Evolutionary conservation across 441 rosid species (phyloP).

Genomic region (Pelargonium myrrhifolium): DNA sequence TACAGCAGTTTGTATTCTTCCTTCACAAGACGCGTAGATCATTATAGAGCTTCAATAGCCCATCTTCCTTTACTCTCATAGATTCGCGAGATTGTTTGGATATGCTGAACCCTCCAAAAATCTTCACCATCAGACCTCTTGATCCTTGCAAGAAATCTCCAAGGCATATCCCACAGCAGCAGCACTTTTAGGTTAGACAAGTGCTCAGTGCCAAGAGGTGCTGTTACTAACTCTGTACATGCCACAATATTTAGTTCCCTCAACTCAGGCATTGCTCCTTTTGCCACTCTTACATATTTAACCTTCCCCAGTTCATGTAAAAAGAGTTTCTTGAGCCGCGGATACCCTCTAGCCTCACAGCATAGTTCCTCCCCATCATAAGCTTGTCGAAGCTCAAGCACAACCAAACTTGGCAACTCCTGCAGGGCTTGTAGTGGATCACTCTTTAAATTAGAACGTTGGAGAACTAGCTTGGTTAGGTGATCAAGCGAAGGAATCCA

Average conservation of each 20-base stretch:
- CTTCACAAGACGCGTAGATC: background rate
- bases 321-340: constrained; percentile 7
- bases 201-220: background rate
- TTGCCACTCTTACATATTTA: background rate
- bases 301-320: background rate
- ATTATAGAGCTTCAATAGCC: background rate
- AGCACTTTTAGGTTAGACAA: background rate
- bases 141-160: background rate
- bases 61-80: background rate
- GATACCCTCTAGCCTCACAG: constrained; percentile 15
- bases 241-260: background rate
- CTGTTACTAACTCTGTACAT: background rate
- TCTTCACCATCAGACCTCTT: background rate
- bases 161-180: constrained; percentile 1
- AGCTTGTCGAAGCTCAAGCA: constrained; percentile 16
- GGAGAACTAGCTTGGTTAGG: constrained; percentile 4
- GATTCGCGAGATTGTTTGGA: background rate
- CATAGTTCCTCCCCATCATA: constrained; percentile 12
- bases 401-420: constrained; percentile 13
- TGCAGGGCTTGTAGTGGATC: constrained; percentile 15
- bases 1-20: too few species aligned
- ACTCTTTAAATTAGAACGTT: background rate
- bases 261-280: constrained; percentile 9
- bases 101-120: background rate
- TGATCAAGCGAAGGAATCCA: constrained; percentile 9